Evolutionary conservation across 257 asterid species (phyloP), one percentile per base, ranked within the genome.

Genomic region (Solanum etuberosum): DNA sequence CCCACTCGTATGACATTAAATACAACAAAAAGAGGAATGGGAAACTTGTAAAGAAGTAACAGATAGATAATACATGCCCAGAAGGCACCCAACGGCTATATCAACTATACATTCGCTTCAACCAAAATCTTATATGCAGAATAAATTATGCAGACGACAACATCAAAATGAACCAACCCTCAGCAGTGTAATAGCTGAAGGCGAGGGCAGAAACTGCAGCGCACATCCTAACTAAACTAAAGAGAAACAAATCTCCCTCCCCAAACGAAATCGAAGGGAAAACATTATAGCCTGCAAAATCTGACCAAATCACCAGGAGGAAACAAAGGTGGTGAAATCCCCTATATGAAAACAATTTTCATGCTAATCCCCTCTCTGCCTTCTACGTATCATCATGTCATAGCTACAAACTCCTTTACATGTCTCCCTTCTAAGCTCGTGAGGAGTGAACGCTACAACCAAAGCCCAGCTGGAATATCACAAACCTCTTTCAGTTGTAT

Each of bases 401-500:
- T 80, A 46, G 65, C 85, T 80, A 51, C n/a, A 46, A 84, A 61
- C 83, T 38, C 76, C 29, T 83, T 73, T 34, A 72, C 80, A 72
- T 34, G 16, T 10, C 46, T 85, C 88, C 83, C 51, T 51, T 71
- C 21, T 34, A 71, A 71, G 31, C 59, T 34, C 23, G 35, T 35
- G 54, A 29, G 88, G 32, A 13, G 72, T 83, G 87, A 37, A 67
- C 85, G 5, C 88, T 11, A 57, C 35, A 29, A 38, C 74, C 61
- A 43, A 25, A 8, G 38, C 63, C 37, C 38, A 4, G 37, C 38
- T 43, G 84, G 65, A 27, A 37, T 40, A 43, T 29, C 59, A 10
- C 43, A 38, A 68, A 63, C 84, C 89, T 74, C 51, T 35, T 35
- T 90, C 88, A 97, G 78, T 97, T 97, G 93, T 94, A 94, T 91